Evolutionary conservation across 371 early-diverging fungal species (phyloP), one percentile per base, ranked within the genome.

Genomic region (Rhizopus delemar): DNA sequence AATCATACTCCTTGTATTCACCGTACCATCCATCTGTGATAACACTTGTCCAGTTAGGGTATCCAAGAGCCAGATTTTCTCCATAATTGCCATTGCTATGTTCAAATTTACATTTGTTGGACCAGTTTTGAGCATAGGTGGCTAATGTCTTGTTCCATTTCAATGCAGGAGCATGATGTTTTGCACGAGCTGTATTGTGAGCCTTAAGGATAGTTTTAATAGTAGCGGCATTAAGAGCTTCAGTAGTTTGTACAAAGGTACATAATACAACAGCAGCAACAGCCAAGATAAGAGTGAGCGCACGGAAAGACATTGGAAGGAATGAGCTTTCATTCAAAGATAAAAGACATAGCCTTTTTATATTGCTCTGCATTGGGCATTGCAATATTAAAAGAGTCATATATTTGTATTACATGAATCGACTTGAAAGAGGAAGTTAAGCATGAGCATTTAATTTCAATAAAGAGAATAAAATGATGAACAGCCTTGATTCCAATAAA

Each of bases 21-120:
- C 60, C 50, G 66, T 81, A 83, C 82, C 84, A 83, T 13, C 59
- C 76, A 8, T 35, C 12, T 9, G 39, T 46, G 29, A 81, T 58
- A 11, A 66, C 67, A 3, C 46, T 11, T 11, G 53, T 45, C 66
- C 71, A 74, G 54, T 67, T 53, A n/a, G 43, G 45, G 54, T 77
- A 70, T 8, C 80, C 76, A 48, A 58, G 52, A 32, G 76, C 84
- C 16, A 83, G 59, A 58, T 83, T 83, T 60, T 83, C 84, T 12
- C 64, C 55, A 35, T 36, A 46, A 9, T 8, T 7, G 13, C 46
- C 46, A 3, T 11, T 7, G 22, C 46, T 45, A 22, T 45, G 46
- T 45, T 45, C 13, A 8, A 36, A 28, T 9, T 35, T 13, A 54
- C 82, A 85, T 29, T 38, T 16, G 53, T 73, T 67, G 53, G 78